Percentiles rank a stretch among this genome's conserved stretches.
Evolutionary conservation across 805 yeast genomes (phyloP).

Genomic region (Alloascoidea africana): DNA sequence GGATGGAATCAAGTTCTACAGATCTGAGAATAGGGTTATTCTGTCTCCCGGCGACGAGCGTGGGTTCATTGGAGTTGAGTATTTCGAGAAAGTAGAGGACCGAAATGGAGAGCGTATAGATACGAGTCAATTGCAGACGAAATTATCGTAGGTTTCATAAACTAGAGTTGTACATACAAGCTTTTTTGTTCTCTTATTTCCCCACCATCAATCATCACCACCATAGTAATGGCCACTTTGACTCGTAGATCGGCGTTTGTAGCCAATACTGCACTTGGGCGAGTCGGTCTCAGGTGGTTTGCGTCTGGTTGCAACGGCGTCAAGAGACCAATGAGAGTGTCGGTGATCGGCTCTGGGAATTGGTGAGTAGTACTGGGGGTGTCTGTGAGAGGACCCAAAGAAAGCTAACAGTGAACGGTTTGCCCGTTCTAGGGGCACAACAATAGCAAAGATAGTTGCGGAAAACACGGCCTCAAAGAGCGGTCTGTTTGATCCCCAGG

Average conservation of each 20-base stretch:
- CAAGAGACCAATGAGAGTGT: conserved; percentile 38
- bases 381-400: not conserved
- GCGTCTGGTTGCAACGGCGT: too few species aligned
- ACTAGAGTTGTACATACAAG: not conserved
- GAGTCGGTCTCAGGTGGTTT: too few species aligned
- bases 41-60: conserved; percentile 43
- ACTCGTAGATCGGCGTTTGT: not conserved
- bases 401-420: not conserved
- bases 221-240: not conserved
- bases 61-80: conserved; percentile 33
- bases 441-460: conserved; percentile 89
- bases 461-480: conserved; percentile 71
- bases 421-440: conserved; percentile 52
- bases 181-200: not conserved
- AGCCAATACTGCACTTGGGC: not conserved
- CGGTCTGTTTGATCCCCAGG: conserved; percentile 52
- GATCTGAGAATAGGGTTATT: conserved; percentile 63
- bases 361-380: conserved; percentile 34
- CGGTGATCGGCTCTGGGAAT: conserved; percentile 92
- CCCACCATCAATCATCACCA: not conserved
- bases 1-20: conserved; percentile 34
- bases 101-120: too few species aligned
- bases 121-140: too few species aligned
- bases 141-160: too few species aligned
- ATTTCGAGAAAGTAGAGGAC: conserved; percentile 25